A percentile compares a stretch with the other conserved stretches of the same genome.
phyloP scores from a whole-genome alignment of 768 basidiomycete species.

The Lyophyllum semitale region DNA sequence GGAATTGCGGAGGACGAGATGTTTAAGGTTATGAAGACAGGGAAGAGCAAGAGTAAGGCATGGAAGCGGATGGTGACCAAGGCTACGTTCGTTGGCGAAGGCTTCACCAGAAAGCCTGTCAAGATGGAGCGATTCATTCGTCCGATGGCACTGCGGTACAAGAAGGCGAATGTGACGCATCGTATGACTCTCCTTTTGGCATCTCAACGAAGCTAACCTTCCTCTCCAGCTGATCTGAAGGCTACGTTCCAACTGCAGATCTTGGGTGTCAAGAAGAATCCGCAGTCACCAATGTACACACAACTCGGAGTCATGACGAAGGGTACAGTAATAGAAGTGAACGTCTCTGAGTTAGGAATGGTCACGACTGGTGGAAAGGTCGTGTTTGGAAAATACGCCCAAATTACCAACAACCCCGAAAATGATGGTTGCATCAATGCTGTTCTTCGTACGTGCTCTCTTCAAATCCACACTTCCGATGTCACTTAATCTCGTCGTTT shows the following conservation, averaged over 20 bases:
- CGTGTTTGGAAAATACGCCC: constrained; percentile 91
- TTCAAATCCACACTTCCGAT: not conserved
- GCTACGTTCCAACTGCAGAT: constrained; percentile 99
- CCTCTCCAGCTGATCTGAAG: constrained; percentile 80
- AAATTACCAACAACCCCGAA: constrained; percentile 93
- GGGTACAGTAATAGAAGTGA: constrained; percentile 97
- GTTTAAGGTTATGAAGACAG: constrained; percentile 99
- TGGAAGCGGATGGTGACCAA: constrained; percentile 99
- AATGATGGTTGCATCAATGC: constrained; percentile 97
- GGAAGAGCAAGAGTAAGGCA: constrained; percentile 92
- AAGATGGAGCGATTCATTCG: constrained; percentile 98
- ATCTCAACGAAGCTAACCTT: not conserved
- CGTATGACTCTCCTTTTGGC: constrained; percentile 52
- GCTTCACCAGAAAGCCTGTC: constrained; percentile 97
- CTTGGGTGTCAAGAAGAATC: constrained; percentile 98
- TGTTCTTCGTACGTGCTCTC: constrained; percentile 70
- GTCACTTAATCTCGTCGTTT: not conserved
- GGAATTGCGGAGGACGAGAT: constrained; percentile 99
- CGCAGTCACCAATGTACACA: constrained; percentile 97
- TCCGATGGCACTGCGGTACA: constrained; percentile 96
- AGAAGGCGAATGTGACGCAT: constrained; percentile 98
- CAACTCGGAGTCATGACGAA: constrained; percentile 97
- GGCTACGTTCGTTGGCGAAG: constrained; percentile 97
- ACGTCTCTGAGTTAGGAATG: constrained; percentile 97
- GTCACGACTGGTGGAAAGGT: constrained; percentile 97